Evolutionary conservation across 1,284 basidiomycete species (phyloP), one percentile per base, ranked within the genome.

Genomic region (Sanghuangporus weigelae): DNA sequence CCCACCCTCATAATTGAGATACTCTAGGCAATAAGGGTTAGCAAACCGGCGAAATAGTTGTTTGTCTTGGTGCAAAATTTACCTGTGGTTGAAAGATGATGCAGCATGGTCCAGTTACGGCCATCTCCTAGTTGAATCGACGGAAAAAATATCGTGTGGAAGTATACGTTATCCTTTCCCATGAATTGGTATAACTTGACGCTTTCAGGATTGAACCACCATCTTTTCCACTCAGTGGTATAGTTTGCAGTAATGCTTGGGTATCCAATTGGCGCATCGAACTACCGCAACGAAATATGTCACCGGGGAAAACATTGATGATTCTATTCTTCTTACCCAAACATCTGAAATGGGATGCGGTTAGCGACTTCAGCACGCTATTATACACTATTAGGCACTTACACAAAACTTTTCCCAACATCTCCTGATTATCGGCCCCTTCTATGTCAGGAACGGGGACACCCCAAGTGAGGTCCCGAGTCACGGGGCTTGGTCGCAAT

Each of bases 181-280:
- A 99, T 99, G 81, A 99, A 99, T 76, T 99, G 97, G 79, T 94
- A 98, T 60, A 99, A 80, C 69, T 87, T 83, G 68, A 99, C 96
- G 70, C 98, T 84, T 69, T 95, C 82, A 4, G 92, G 92, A 73
- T 96, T 92, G 74, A 93, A 89, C 97, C 97, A 99, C 97, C 97
- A 99, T 74, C 89, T 82, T 74, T 92, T 87, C 97, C 97, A 99
- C 67, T 97, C 89, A 55, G 89, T 80, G 23, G 95, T 97, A 79
- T 97, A 96, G 73, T 91, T 93, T 62, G 95, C 95, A 6, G 96
- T 99, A 71, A 99, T 98, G 76, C 95, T 97, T 3, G 94, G 90
- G 76, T 99, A 99, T 62, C 97, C 97, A 66, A 98, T 95, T 16
- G 94, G 93, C 0, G 97, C 97, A 71, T 99, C 97, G 73, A 98